Evolutionary conservation across 306 rosid species (phyloP), one percentile per base, ranked within the genome.

Genomic region (Malus asiatica): DNA sequence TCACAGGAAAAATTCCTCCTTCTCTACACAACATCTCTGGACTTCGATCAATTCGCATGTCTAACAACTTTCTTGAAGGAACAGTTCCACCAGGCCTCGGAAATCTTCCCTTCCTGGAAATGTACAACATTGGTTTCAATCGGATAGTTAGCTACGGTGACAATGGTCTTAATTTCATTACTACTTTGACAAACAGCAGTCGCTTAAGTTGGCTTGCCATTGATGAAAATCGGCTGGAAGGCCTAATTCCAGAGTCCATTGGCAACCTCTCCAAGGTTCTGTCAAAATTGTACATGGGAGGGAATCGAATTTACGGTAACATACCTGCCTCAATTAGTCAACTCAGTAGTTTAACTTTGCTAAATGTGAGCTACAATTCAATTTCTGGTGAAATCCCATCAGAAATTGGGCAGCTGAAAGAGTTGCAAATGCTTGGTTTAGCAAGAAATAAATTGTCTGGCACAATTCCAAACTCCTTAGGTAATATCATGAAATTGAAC

Each of bases 21-120:
- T 93, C 98, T 29, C 67, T 93, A 48, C 91, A 89, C 64, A 93
- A 93, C 35, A 88, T 90, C 67, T 86, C 93, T 18, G 84, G 87
- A 22, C 89, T 89, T 62, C 32, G 69, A 62, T 59, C 82, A 61
- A 87, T 93, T 20, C 78, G 91, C 0, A 78, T 90, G 83, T 82
- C 83, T 2, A 25, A 65, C 69, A 93, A 89, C 74, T 71, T 66
- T 30, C 68, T 89, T n/a, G 93, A 87, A 77, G 96, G 96, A 30
- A 74, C 88, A 4, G 83, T 90, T 46, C 94, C 96, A 71, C 89
- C 93, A 19, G 94, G 94, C 53, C 79, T 93, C 10, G 96, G 89
- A 66, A 92, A 90, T 68, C 76, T 91, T 6, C 94, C 87, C 16
- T 62, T 51, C 59, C 91, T 91, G 46, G 69, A 51, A 44, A 84